phyloP scores from a whole-genome alignment of 2,329 filamentous ascomycete genomes.

The Fusarium albosuccineum region DNA sequence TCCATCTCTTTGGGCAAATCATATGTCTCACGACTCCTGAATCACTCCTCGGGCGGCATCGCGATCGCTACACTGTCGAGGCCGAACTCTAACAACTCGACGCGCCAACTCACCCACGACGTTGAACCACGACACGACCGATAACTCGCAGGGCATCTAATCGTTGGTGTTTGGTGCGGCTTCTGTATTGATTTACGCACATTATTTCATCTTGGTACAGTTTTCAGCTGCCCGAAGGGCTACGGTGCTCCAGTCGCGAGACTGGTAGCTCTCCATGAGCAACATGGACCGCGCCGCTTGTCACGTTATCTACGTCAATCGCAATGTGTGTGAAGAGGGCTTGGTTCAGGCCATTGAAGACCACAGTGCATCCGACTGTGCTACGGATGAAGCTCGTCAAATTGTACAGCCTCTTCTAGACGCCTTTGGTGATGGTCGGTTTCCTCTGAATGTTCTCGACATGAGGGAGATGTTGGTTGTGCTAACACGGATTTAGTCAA shows the following conservation, averaged over 20 bases:
- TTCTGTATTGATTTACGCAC: conserved; percentile 10
- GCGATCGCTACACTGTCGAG: conserved; percentile 23
- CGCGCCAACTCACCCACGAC: conserved; percentile 9
- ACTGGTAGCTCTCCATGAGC: conserved; percentile 69
- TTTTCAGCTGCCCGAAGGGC: conserved; percentile 55
- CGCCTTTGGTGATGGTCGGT: conserved; percentile 66
- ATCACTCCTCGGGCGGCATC: conserved; percentile 24
- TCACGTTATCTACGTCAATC: conserved; percentile 72
- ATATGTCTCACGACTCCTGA: conserved; percentile 38
- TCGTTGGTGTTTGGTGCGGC: conserved; percentile 38
- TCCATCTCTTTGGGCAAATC: conserved; percentile 3
- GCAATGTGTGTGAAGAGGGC: conserved; percentile 62
- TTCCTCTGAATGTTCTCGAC: conserved; percentile 4
- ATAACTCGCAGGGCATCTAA: conserved; percentile 11
- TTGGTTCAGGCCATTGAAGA: conserved; percentile 51
- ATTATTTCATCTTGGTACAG: conserved; percentile 38
- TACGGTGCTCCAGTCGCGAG: conserved; percentile 71
- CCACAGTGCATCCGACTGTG: conserved; percentile 47
- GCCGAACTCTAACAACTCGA: conserved; percentile 4
- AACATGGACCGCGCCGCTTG: conserved; percentile 70
- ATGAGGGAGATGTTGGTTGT: background rate
- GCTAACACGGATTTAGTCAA: conserved; percentile 59
- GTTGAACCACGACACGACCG: conserved; percentile 7
- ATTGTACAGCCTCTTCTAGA: conserved; percentile 65
- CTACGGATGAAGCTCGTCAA: conserved; percentile 57